phyloP scores from a whole-genome alignment of 192 early-diverging fungal species.

The Pilaira anomala region DNA sequence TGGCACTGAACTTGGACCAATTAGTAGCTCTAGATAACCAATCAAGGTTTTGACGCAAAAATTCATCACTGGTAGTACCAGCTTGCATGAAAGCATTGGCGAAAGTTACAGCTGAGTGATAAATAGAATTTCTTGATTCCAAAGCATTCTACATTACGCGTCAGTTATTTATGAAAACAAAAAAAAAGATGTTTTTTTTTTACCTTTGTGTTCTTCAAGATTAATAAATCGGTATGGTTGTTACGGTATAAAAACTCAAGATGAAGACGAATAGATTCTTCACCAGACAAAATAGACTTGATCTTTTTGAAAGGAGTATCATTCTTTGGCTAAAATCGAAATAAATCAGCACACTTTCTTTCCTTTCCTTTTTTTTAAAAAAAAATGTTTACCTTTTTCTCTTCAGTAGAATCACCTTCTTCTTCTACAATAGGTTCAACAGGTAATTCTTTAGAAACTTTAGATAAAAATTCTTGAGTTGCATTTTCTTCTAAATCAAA shows the following conservation, averaged over 20 bases:
- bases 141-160: constrained; percentile 61
- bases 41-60: constrained; percentile 94
- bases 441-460: constrained; percentile 65
- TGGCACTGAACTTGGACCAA: constrained; percentile 99
- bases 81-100: constrained; percentile 98
- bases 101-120: constrained; percentile 93
- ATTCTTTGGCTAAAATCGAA: not conserved
- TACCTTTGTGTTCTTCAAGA: constrained; percentile 89
- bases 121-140: constrained; percentile 88
- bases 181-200: not conserved
- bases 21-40: constrained; percentile 96
- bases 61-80: constrained; percentile 97
- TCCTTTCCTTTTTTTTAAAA: constrained; percentile 7
- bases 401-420: constrained; percentile 49
- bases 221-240: constrained; percentile 94
- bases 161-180: constrained; percentile 9
- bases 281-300: constrained; percentile 81
- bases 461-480: constrained; percentile 93
- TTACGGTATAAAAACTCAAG: constrained; percentile 95
- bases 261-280: constrained; percentile 86
- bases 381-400: constrained; percentile 48
- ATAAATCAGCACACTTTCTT: no score
- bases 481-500: constrained; percentile 97
- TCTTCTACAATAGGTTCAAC: constrained; percentile 26
- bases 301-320: constrained; percentile 54